Evolutionary conservation across 2,329 filamentous ascomycete species (phyloP), one percentile per base, ranked within the genome.

Genomic region (Monosporascus cannonballus): DNA sequence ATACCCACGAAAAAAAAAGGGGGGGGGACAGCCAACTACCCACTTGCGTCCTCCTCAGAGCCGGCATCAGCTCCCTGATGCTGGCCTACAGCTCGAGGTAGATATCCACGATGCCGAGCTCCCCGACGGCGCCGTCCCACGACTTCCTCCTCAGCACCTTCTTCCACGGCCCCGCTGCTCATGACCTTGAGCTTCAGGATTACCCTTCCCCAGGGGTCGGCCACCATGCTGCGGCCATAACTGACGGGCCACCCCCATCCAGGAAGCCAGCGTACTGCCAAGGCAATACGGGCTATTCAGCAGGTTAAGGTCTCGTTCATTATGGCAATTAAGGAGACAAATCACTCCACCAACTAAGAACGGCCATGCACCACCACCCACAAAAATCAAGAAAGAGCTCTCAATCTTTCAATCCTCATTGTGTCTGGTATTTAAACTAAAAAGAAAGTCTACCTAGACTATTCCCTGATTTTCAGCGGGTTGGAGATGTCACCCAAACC

Each of bases 171-270:
- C 58, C 55, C 72, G 39, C 56, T 69, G 42, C 74, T 71, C 18
- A 72, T 74, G 1, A 83, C 85, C 41, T 77, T 77, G 64, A 86
- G 76, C 64, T 86, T 78, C 3, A 85, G 78, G 41, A 90, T 66
- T 1, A 96, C 79, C 52, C 81, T 78, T 0, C 93, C 93, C 90
- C 91, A 96, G 27, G 0, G 92, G 67, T 89, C 86, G 25, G 96
- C 78, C 47, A 95, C 87, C 74, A 96, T 83, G 61, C 87, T 89
- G 67, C 90, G 86, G 0, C 93, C 93, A 71, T 94, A 96, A 69
- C 89, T 95, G 27, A 81, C 79, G 53, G 93, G 77, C 70, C 85
- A 90, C 61, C 48, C 59, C 53, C n/a, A n/a, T n/a, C n/a, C n/a
- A n/a, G n/a, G n/a, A n/a, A n/a, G n/a, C n/a, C n/a, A n/a, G n/a